Conservation (phyloP, 495 filamentous ascomycete species). For the Aspergillus coremiiformis region DNA sequence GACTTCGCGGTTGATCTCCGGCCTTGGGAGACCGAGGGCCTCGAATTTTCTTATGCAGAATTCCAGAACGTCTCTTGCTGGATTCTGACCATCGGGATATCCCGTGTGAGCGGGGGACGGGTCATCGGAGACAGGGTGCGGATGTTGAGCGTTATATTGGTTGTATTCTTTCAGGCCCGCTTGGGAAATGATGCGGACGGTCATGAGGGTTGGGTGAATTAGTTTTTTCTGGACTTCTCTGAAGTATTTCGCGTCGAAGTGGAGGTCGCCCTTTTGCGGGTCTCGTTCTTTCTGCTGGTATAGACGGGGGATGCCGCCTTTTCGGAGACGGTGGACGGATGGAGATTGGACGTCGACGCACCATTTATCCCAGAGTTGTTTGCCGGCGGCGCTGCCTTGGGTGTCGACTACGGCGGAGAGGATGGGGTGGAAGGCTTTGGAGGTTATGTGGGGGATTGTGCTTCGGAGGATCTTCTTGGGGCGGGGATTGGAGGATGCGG, state of each 20-base stretch:
- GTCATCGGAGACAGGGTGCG: not conserved
- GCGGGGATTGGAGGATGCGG: constrained; percentile 13
- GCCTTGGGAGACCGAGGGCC: constrained; percentile 20
- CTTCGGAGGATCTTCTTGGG: constrained; percentile 11
- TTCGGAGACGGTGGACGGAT: constrained; percentile 13
- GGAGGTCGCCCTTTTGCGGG: constrained; percentile 18
- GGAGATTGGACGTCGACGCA: constrained; percentile 29
- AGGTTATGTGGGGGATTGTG: constrained; percentile 23
- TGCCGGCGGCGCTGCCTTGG: constrained; percentile 36
- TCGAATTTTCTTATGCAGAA: constrained; percentile 34
- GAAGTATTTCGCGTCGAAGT: constrained; percentile 26
- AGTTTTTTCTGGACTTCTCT: constrained; percentile 20
- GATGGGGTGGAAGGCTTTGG: constrained; percentile 40
- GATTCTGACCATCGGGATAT: not conserved
- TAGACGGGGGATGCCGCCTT: constrained; percentile 27
- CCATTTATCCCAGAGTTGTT: constrained; percentile 35
- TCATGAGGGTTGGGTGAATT: constrained; percentile 32
- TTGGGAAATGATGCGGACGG: constrained; percentile 36
- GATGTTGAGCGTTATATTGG: not conserved
- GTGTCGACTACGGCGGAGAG: constrained; percentile 42
- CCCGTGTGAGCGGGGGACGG: not conserved
- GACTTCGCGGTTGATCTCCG: constrained; percentile 32
- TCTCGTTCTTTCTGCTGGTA: constrained; percentile 20
- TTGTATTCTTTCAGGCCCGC: constrained; percentile 31
- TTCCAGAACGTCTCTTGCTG: constrained; percentile 23